Evolutionary conservation across 805 yeast genomes (phyloP), one percentile per base, ranked within the genome.

Genomic region (Komagataella mondaviorum): DNA sequence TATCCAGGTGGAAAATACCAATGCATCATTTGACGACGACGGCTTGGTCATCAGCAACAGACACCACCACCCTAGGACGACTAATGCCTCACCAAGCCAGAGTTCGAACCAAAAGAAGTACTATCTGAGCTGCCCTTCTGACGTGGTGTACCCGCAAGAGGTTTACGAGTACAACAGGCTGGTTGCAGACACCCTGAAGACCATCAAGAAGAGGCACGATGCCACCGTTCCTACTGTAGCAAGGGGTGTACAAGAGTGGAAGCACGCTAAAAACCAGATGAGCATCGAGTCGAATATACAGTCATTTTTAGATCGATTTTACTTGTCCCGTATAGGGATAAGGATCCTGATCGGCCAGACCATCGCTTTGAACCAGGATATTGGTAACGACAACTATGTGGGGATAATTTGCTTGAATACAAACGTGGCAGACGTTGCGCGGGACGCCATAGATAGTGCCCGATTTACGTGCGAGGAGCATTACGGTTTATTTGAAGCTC

Each of bases 291-390:
- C 81, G 51, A 78, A 87, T 10, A 80, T 89, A 43, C 96, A 89
- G 66, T 75, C 80, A 14, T 88, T 89, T 61, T 70, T 88, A 55
- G 96, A 89, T 67, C 67, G 93, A 36, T 88, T 88, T 63, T 88
- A 89, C 70, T 82, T 88, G 89, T 82, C 88, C 51, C 75, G 96
- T 53, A 89, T 89, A 55, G 96, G 96, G 2, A 89, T 89, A 54
- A 76, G 96, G 56, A 89, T 89, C 95, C 75, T 88, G 45, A 86
- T 88, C 60, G 96, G 96, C n/a, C 96, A 88, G 68, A 95, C 88
- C 60, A 83, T 88, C 56, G 91, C 96, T 1, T 73, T 88, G 50
- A 83, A 81, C 67, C 76, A 77, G 72, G 72, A 76, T 23, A 65
- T 73, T 17, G 48, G 50, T 49, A 63, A 64, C 49, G 75, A 73